Evolutionary conservation across 805 yeast species (phyloP).

Genomic region (Saccharomycopsis olivae): DNA sequence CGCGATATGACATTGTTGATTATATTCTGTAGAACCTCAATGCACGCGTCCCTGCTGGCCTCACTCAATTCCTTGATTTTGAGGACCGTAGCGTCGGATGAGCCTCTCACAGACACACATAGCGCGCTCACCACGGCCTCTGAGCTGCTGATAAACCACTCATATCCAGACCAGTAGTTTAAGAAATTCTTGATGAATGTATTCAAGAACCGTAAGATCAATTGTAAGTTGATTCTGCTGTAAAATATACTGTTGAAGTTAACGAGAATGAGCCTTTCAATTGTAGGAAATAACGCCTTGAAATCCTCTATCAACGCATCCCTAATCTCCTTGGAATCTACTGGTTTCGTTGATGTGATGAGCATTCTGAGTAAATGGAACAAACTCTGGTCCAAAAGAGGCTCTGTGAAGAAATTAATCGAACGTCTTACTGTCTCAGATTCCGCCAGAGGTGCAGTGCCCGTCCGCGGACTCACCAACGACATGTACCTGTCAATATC

Average conservation of each 20-base stretch:
- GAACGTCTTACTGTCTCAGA: too few species aligned
- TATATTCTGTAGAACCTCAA: conserved; percentile 5
- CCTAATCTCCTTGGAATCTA: not conserved
- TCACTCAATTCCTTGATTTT: conserved; percentile 12
- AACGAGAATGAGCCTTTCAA: conserved; percentile 7
- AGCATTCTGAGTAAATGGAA: conserved; percentile 15
- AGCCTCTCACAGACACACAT: not conserved
- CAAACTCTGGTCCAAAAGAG: conserved; percentile 15
- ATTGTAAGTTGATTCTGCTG: conserved; percentile 10
- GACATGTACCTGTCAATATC: too few species aligned
- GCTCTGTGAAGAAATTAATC: conserved; percentile 16
- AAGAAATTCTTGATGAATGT: conserved; percentile 11
- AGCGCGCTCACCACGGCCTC: not conserved
- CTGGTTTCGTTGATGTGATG: conserved; percentile 1
- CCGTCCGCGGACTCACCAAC: too few species aligned
- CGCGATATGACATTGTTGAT: too few species aligned
- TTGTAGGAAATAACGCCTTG: not conserved
- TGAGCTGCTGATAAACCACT: conserved; percentile 5
- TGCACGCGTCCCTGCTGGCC: not conserved
- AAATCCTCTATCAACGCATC: conserved; percentile 1
- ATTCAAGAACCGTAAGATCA: conserved; percentile 11
- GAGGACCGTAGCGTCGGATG: not conserved
- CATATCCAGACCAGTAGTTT: not conserved
- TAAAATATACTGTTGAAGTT: conserved; percentile 16
- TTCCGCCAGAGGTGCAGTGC: too few species aligned